A percentile compares a stretch with the other conserved stretches of the same genome.
Conservation (phyloP, 2,329 filamentous ascomycete genomes). For the Calonectria crousiana region DNA sequence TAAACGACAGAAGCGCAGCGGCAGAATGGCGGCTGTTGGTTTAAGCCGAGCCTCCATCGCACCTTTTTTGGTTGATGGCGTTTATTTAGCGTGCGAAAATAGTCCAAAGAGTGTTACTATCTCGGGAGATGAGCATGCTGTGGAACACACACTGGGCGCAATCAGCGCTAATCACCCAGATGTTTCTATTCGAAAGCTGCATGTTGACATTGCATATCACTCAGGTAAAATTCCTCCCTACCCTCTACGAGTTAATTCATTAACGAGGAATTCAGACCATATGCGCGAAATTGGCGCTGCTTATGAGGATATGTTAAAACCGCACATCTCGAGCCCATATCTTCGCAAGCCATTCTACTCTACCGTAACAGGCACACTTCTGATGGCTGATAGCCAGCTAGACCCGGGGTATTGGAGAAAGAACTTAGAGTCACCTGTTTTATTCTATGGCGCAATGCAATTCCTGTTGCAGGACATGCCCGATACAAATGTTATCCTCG, state of each 20-base stretch:
- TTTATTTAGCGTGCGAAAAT: conserved; percentile 25
- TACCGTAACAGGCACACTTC: not conserved
- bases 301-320: conserved; percentile 36
- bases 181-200: conserved; percentile 2
- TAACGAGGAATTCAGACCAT: not conserved
- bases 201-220: conserved; percentile 24
- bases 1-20: no score
- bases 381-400: not conserved
- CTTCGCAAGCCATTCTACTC: not conserved
- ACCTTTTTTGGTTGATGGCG: no score
- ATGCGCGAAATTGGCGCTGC: not conserved
- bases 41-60: no score
- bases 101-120: conserved; percentile 20
- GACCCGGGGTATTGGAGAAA: not conserved
- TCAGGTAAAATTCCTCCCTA: not conserved
- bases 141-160: not conserved
- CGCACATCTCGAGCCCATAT: not conserved
- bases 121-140: not conserved
- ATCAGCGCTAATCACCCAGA: conserved; percentile 17
- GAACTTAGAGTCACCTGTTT: not conserved
- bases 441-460: not conserved
- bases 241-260: no score
- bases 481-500: not conserved
- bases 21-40: no score
- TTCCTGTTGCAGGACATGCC: not conserved